phyloP scores from a whole-genome alignment of 805 yeast species.

The Wickerhamomyces alni region DNA sequence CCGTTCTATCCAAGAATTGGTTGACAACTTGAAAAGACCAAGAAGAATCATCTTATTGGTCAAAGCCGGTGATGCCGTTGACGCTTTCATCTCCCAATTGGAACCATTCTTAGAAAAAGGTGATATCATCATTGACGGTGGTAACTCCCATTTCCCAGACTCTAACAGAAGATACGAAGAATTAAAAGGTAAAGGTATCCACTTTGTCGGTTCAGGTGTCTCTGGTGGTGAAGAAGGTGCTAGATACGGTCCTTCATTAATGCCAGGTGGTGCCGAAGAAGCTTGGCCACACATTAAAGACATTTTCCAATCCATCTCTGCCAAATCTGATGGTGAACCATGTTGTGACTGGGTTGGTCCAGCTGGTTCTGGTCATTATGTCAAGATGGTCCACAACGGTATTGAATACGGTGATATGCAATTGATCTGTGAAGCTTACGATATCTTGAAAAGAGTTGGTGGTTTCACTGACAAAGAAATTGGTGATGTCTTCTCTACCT shows the following conservation, averaged over 20 bases:
- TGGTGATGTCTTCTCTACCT: conserved; percentile 81
- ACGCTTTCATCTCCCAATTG: conserved; percentile 80
- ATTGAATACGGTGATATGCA: conserved; percentile 99
- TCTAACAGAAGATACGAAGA: conserved; percentile 94
- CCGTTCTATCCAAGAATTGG: conserved; percentile 82
- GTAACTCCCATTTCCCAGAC: conserved; percentile 99
- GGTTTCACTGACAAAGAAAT: conserved; percentile 87
- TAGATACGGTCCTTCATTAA: conserved; percentile 96
- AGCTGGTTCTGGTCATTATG: conserved; percentile 98
- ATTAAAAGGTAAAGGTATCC: conserved; percentile 78
- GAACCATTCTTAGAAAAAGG: conserved; percentile 91
- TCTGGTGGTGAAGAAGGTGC: conserved; percentile 99
- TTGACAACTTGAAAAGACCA: conserved; percentile 89
- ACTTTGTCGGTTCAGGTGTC: conserved; percentile 97
- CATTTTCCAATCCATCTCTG: conserved; percentile 93
- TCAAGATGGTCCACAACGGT: conserved; percentile 99
- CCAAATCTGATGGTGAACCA: conserved; percentile 97
- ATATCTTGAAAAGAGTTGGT: conserved; percentile 90
- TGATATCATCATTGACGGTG: conserved; percentile 98
- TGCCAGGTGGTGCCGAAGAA: conserved; percentile 98
- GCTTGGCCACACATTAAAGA: conserved; percentile 99
- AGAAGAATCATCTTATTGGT: conserved; percentile 91
- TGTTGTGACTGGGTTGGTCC: conserved; percentile 99
- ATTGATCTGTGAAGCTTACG: conserved; percentile 96
- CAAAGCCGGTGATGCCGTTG: conserved; percentile 96